These are phyloP conservation scores for Curvularia sp. DNA, from an alignment of 2,329 filamentous ascomycete species.

Conservation along the genomic window DNA sequence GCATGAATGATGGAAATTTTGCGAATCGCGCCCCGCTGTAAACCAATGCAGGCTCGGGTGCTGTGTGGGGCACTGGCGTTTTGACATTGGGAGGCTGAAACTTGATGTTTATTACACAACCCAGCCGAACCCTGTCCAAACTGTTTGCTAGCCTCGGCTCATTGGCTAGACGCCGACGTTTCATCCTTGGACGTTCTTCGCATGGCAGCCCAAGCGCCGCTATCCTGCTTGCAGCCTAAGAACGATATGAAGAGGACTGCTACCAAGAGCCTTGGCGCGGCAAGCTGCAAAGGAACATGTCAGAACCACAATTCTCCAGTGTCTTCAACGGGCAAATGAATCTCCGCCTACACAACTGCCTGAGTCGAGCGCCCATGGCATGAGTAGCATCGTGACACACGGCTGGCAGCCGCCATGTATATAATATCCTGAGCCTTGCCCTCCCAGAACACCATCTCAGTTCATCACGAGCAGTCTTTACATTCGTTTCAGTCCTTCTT, in stretches of 20 bases:
- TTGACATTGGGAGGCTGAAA: conserved; percentile 4
- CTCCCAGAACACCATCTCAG: background rate
- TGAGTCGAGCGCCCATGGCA: background rate
- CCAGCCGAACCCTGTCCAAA: background rate
- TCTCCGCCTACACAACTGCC: conserved; percentile 6
- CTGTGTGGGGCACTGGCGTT: background rate
- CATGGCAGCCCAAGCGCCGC: background rate
- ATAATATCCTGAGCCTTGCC: background rate
- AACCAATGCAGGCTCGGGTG: background rate
- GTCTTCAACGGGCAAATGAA: conserved; percentile 4
- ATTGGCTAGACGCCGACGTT: background rate
- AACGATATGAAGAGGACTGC: conserved; percentile 4
- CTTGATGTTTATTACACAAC: conserved; percentile 6
- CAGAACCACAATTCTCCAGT: conserved; percentile 1
- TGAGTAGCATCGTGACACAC: background rate
- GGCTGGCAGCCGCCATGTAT: background rate
- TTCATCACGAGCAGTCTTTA: conserved; percentile 9
- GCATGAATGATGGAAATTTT: conserved; percentile 3
- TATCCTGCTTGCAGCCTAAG: background rate
- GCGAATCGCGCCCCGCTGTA: background rate
- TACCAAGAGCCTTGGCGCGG: conserved; percentile 5
- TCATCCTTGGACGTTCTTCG: background rate
- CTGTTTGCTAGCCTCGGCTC: background rate
- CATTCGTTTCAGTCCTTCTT: conserved; percentile 9
- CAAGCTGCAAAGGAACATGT: background rate